These are phyloP conservation scores for Gymnopilus junonius DNA, from an alignment of 768 basidiomycete genomes.

Conservation along the genomic window DNA sequence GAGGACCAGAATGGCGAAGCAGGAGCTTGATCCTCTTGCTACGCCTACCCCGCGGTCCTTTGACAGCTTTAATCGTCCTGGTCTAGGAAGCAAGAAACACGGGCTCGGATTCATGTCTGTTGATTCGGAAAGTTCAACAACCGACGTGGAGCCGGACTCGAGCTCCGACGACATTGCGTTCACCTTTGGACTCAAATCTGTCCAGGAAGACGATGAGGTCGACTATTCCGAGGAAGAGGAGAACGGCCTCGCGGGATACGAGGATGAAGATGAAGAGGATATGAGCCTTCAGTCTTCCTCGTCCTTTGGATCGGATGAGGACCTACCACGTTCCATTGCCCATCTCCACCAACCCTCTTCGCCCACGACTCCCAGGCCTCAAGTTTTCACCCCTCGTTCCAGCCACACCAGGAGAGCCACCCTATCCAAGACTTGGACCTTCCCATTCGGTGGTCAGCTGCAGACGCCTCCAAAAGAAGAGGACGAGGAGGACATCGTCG, in stretches of 20 bases:
- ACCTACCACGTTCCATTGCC: slow-evolving; percentile 38
- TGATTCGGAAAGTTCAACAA: slow-evolving; percentile 67
- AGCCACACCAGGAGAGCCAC: slow-evolving; percentile 44
- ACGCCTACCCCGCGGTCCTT: slow-evolving; percentile 51
- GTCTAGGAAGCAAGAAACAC: slow-evolving; percentile 35
- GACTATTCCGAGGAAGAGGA: slow-evolving; percentile 43
- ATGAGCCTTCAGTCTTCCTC: slow-evolving; percentile 54
- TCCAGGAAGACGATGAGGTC: slow-evolving; percentile 52
- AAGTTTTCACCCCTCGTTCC: slow-evolving; percentile 29
- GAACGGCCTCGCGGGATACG: slow-evolving; percentile 33
- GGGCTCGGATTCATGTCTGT: slow-evolving; percentile 61
- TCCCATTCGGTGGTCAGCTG: slow-evolving; percentile 41
- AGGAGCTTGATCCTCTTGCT: slow-evolving; percentile 39
- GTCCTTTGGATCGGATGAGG: slow-evolving; percentile 59
- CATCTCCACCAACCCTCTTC: slow-evolving; percentile 30
- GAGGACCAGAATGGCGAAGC: slow-evolving; percentile 24
- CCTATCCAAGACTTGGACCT: slow-evolving; percentile 74
- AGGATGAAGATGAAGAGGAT: slow-evolving; percentile 78
- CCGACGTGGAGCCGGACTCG: slow-evolving; percentile 66
- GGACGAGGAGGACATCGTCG: slow-evolving; percentile 52
- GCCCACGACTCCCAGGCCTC: slow-evolving; percentile 30
- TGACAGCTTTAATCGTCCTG: slow-evolving; percentile 26
- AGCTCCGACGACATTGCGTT: slow-evolving; percentile 44
- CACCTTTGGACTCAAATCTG: slow-evolving; percentile 56
- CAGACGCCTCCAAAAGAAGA: slow-evolving; percentile 26